A percentile compares a stretch with the other conserved stretches of the same genome.
Conservation (phyloP, 2,329 filamentous ascomycete genomes). For the Bipolaris bicolor region DNA sequence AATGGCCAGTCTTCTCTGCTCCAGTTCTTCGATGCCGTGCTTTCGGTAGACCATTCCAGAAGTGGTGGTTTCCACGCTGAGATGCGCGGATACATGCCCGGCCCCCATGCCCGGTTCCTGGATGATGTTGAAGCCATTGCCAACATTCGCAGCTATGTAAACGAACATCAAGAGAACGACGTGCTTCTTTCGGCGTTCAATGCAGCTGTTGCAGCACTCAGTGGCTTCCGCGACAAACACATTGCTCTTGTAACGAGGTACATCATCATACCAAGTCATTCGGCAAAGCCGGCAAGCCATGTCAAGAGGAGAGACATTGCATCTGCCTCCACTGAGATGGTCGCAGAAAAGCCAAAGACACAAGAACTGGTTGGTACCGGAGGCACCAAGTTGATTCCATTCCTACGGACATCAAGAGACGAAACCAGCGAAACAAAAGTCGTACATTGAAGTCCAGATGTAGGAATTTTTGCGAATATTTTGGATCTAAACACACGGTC, state of each 20-base stretch:
- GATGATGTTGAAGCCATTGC: conserved; percentile 53
- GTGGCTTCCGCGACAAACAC: conserved; percentile 58
- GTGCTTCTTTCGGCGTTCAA: conserved; percentile 55
- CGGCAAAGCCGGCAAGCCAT: conserved; percentile 28
- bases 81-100: conserved; percentile 63
- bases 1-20: conserved; percentile 63
- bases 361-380: conserved; percentile 57
- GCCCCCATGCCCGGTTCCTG: conserved; percentile 58
- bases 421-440: conserved; percentile 54
- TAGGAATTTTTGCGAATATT: background rate
- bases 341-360: conserved; percentile 38
- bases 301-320: conserved; percentile 51
- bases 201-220: conserved; percentile 53
- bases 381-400: conserved; percentile 61
- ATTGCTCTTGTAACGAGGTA: conserved; percentile 61
- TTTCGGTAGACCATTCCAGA: conserved; percentile 58
- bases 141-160: conserved; percentile 55
- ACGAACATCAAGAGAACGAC: conserved; percentile 39
- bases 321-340: conserved; percentile 52
- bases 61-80: conserved; percentile 48
- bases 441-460: conserved; percentile 1
- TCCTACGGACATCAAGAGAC: conserved; percentile 59
- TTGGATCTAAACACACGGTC: background rate
- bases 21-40: conserved; percentile 60
- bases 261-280: conserved; percentile 55